These are phyloP conservation scores for Eutrema salsugineum DNA, from an alignment of 441 rosid genomes.

Conservation along the genomic window DNA sequence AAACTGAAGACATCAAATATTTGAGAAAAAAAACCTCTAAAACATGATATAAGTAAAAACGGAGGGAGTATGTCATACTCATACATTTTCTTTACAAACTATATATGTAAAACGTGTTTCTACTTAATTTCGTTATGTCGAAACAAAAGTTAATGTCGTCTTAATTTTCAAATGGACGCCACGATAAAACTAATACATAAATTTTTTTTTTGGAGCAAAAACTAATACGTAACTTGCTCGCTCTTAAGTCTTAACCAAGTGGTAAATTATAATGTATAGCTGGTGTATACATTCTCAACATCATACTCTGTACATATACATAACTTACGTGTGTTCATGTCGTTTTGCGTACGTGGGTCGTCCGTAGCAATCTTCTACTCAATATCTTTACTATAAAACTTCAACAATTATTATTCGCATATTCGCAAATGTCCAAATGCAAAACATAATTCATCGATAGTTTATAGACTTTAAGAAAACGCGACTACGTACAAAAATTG, in stretches of 20 bases:
- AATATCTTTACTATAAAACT: background rate
- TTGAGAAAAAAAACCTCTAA: too few species aligned
- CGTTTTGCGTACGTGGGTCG: slow-evolving; percentile 25
- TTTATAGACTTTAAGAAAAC: slow-evolving; percentile 7
- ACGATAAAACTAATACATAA: slow-evolving; percentile 1
- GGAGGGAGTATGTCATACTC: too few species aligned
- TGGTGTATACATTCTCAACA: slow-evolving; percentile 1
- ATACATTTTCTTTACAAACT: too few species aligned
- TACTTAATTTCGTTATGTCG: background rate
- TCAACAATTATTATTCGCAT: background rate
- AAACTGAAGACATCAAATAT: too few species aligned
- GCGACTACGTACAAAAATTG: background rate
- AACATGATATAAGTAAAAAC: too few species aligned
- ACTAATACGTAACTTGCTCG: slow-evolving; percentile 19
- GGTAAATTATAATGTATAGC: too few species aligned
- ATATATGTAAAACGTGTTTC: background rate
- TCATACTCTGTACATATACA: slow-evolving; percentile 2
- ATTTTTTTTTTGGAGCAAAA: too few species aligned
- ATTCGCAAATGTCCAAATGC: background rate
- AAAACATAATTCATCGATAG: background rate
- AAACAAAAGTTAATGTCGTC: too few species aligned
- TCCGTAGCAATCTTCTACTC: slow-evolving; percentile 7
- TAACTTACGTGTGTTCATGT: background rate
- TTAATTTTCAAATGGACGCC: background rate
- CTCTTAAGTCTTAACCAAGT: background rate